Evolutionary conservation across 2,329 filamentous ascomycete species (phyloP), one percentile per base, ranked within the genome.

Genomic region (Pseudogymnoascus sp.): DNA sequence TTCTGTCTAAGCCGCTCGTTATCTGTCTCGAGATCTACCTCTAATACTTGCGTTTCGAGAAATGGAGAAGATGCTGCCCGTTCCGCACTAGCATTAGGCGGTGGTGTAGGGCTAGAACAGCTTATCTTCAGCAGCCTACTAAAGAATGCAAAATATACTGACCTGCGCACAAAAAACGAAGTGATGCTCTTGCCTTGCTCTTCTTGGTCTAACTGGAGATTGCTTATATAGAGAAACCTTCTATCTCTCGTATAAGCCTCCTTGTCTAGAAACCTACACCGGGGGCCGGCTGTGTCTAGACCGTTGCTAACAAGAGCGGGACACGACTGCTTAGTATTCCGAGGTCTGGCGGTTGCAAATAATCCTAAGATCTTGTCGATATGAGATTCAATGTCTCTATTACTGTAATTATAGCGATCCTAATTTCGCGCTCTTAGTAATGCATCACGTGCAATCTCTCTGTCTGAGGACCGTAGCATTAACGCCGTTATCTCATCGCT

Each of bases 71-170:
- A 41, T 19, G 38, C 16, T 19, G 38, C 16, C 38, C 38, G 38
- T 41, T 41, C 38, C 16, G 7, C 38, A 41, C 38, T 7, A 41
- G 6, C 38, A 41, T 41, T 19, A 4, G 38, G 38, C 38, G 38
- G 38, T 41, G 38, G 38, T 41, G 38, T 16, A 41, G 38, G 38
- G 38, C 38, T 41, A 41, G 3, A 41, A 4, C n/a, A 0, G 38
- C 28, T 40, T 4, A 46, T 61, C 38, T 35, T 14, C 43, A 6
- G 26, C 59, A 60, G 40, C 56, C 41, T 64, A 10, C 64, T 62
- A 61, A 67, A 65, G 43, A 67, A 67, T 56, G 62, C 64, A 53
- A 66, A 40, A 37, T 67, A 68, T n/a, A 65, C 59, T 6, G 60
- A 67, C 62, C 61, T 63, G 24, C 41, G 40, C 14, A 65, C 41